Conservation (phyloP, 352 stramenopile genomes). For the Globisporangium viniferum region DNA sequence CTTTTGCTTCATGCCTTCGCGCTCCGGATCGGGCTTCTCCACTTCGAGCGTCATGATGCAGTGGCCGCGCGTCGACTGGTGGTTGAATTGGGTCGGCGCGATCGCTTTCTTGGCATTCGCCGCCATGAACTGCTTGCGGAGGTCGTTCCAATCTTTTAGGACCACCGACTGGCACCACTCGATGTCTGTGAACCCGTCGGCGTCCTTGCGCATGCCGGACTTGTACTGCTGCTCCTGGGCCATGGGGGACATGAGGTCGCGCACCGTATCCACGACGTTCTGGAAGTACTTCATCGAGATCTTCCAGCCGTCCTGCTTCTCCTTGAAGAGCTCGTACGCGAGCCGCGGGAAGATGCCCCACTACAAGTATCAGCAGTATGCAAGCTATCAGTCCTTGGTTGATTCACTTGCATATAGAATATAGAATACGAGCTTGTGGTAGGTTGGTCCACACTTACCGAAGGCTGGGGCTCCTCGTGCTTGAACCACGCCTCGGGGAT, state of each 20-base stretch:
- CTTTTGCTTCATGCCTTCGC: conserved; percentile 86
- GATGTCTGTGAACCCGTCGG: conserved; percentile 94
- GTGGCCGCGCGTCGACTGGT: conserved; percentile 92
- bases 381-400: not conserved
- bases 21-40: conserved; percentile 90
- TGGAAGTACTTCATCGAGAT: conserved; percentile 98
- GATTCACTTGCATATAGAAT: not conserved
- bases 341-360: conserved; percentile 92
- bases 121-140: conserved; percentile 87
- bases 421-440: not conserved
- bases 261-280: conserved; percentile 94
- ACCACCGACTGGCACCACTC: conserved; percentile 92
- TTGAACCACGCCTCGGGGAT: conserved; percentile 94
- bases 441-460: conserved; percentile 23
- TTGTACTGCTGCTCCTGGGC: conserved; percentile 95
- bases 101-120: conserved; percentile 93
- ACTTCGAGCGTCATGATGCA: conserved; percentile 96
- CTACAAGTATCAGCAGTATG: conserved; percentile 15
- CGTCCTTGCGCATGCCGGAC: conserved; percentile 92
- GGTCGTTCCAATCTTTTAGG: conserved; percentile 93
- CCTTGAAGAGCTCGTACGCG: conserved; percentile 93
- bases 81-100: conserved; percentile 93
- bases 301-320: conserved; percentile 95
- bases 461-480: conserved; percentile 81
- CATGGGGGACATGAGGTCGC: conserved; percentile 92